phyloP scores from a whole-genome alignment of 768 basidiomycete species.

The Gloeophyllum trabeum region DNA sequence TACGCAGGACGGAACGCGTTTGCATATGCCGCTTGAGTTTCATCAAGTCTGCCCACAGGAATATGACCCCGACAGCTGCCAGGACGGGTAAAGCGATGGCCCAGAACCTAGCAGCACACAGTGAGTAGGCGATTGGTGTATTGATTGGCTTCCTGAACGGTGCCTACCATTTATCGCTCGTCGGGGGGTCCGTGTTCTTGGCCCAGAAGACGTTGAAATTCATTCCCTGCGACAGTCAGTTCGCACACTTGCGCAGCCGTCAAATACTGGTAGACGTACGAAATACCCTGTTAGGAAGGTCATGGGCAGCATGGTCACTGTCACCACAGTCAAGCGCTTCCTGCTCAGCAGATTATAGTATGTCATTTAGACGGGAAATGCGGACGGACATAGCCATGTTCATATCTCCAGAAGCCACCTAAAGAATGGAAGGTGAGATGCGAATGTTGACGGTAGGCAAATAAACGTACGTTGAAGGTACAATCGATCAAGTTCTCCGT shows the following conservation, averaged over 20 bases:
- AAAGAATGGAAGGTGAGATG: slow-evolving; percentile 1
- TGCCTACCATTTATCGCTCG: slow-evolving; percentile 1
- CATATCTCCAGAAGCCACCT: slow-evolving; percentile 69
- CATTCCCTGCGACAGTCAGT: slow-evolving; percentile 37
- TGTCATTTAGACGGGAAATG: no score
- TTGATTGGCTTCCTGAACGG: slow-evolving; percentile 3
- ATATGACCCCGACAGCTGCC: slow-evolving; percentile 37
- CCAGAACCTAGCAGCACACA: slow-evolving; percentile 42
- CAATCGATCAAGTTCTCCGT: slow-evolving; percentile 64
- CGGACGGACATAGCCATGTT: slow-evolving; percentile 54
- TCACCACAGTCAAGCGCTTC: slow-evolving; percentile 55
- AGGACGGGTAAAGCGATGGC: slow-evolving; percentile 49
- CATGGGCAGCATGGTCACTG: slow-evolving; percentile 61
- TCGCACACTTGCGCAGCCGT: not conserved
- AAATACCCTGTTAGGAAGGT: slow-evolving; percentile 66
- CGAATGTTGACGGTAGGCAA: not conserved
- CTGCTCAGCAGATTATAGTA: slow-evolving; percentile 16
- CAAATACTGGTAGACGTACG: slow-evolving; percentile 25
- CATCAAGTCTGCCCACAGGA: slow-evolving; percentile 44
- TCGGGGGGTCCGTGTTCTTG: slow-evolving; percentile 14
- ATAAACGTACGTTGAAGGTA: slow-evolving; percentile 55
- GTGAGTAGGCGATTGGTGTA: not conserved
- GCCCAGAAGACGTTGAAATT: slow-evolving; percentile 48
- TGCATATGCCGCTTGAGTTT: no score
- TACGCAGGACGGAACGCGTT: no score